Percentiles rank a stretch among this genome's conserved stretches.
Conservation (phyloP, 192 early-diverging fungal species). For the Backusella westeae region DNA sequence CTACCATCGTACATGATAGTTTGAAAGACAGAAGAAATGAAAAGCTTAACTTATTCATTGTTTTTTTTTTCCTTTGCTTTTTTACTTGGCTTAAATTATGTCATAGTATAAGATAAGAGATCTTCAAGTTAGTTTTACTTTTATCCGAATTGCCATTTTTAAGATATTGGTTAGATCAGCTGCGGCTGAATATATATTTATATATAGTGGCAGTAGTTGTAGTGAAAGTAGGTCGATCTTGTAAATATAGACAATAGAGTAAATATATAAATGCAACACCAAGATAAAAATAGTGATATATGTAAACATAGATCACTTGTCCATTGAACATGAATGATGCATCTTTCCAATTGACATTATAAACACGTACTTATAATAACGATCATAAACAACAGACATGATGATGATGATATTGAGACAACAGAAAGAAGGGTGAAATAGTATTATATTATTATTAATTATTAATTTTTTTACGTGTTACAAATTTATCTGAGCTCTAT, state of each 20-base stretch:
- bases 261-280: too few species aligned
- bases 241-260: too few species aligned
- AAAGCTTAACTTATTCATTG: not conserved
- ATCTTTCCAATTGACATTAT: too few species aligned
- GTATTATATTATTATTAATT: not conserved
- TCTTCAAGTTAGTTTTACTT: not conserved
- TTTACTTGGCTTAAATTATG: not conserved
- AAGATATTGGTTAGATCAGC: not conserved
- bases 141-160: not conserved
- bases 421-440: not conserved
- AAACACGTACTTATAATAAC: too few species aligned
- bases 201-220: not conserved
- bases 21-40: not conserved
- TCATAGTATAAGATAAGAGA: not conserved
- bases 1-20: not conserved
- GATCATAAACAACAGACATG: too few species aligned
- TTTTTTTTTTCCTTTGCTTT: not conserved
- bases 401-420: too few species aligned
- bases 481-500: not conserved
- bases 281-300: too few species aligned
- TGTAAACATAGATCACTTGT: too few species aligned
- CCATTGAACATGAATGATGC: too few species aligned
- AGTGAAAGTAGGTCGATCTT: too few species aligned
- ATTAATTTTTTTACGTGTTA: not conserved
- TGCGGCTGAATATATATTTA: not conserved